Base-by-base conservation (phyloP, 2,329 filamentous ascomycete genomes). In the Paracamarosporium sp. region DNA sequence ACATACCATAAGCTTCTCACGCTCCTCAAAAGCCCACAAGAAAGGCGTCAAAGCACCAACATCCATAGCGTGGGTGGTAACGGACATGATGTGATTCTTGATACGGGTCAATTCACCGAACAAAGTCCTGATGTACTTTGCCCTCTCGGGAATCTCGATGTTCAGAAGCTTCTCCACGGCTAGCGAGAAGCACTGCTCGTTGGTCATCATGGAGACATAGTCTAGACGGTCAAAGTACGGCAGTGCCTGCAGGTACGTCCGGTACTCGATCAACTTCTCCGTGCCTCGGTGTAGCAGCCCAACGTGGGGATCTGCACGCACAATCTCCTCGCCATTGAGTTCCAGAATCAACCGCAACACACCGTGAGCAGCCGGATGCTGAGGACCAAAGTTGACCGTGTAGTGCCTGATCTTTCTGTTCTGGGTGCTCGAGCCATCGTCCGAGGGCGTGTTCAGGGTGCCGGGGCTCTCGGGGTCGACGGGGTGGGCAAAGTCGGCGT, bases 151-250 rank as follows among this genome's bases (percentile, higher is more conserved):
- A 63, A 99, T 91, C 78, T 99, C 96, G 65, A 99, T 85, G 79
- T 99, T 99, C 72, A 99, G 84, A 60, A 99, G 86, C 85, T 99
- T 99, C 86, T 99, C 95, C 55, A 98, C 94, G 20, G 93, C 95
- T 66, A 99, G 86, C 35, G 93, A 88, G 80, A 92, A 99, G 76
- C 93, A 97, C 82, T 99, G 95, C 85, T 99, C 95, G 80, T 99
- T 99, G 73, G 95, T 99, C 95, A 99, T 99, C 96, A 99, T 99
- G 73, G 93, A 97, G 69, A 97, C 93, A 80, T 99, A 99, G 81
- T 99, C 95, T 78, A 99, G 85, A 70, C 95, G 92, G 82, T 99
- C 95, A 78, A 99, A 99, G 84, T 99, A 99, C 55, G 95, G 95
- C 75, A 99, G 84, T 56, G 95, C 95, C 84, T 99, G 95, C 74